These are phyloP conservation scores for Ustilago nuda DNA, from an alignment of 1,284 basidiomycete genomes.

Conservation along the genomic window DNA sequence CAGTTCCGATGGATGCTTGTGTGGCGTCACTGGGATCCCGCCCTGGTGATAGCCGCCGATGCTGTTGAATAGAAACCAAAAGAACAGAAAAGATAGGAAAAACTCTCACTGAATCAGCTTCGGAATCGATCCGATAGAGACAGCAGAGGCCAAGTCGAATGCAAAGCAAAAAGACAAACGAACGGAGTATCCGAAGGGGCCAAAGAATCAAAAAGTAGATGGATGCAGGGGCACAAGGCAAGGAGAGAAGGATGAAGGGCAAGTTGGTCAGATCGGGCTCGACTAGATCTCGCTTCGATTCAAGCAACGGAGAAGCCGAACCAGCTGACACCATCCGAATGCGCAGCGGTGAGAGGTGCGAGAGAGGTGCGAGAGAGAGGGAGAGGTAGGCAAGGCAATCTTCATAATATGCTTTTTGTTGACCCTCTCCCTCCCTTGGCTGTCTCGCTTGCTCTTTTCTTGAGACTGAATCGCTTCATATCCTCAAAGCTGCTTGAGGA, in stretches of 20 bases:
- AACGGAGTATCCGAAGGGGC: no score
- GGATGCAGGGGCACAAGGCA: not conserved
- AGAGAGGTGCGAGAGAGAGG: no score
- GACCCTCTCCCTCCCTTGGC: not conserved
- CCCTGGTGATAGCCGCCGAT: not conserved
- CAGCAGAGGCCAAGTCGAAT: not conserved
- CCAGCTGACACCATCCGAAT: slow-evolving; percentile 5
- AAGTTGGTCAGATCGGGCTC: not conserved
- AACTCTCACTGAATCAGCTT: not conserved
- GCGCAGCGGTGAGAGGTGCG: not conserved
- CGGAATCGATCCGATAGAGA: slow-evolving; percentile 4
- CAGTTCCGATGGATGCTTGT: not conserved
- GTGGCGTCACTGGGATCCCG: not conserved
- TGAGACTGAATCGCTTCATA: not conserved
- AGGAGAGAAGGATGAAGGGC: not conserved
- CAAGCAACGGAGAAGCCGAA: slow-evolving; percentile 4
- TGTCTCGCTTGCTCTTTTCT: not conserved
- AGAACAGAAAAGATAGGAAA: not conserved
- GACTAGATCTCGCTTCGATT: not conserved
- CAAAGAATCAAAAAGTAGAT: not conserved
- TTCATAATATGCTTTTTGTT: not conserved
- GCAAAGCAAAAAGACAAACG: no score
- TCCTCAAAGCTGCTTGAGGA: no score
- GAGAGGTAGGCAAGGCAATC: not conserved
- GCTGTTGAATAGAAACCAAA: not conserved